Percentiles rank a stretch among this genome's conserved stretches.
Evolutionary conservation across 164 flowering plant genomes (phyloP).

Genomic region (Stephania cephalantha): DNA sequence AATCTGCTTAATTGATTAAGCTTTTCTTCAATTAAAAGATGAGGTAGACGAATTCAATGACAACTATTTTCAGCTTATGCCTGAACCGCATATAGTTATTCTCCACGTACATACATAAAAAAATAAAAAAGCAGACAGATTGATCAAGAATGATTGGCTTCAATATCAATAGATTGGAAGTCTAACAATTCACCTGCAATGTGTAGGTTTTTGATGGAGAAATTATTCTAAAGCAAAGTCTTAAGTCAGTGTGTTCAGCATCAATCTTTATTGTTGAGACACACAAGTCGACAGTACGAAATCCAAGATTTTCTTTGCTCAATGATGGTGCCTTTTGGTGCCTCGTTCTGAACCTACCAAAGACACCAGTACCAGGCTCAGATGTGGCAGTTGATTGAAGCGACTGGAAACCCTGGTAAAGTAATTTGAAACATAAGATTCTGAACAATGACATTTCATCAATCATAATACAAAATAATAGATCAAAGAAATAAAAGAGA

Average conservation of each 20-base stretch:
- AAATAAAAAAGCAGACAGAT: neutral
- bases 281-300: conserved; percentile 63
- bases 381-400: conserved; percentile 33
- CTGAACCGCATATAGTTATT: neutral
- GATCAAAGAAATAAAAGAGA: neutral
- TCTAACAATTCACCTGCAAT: conserved; percentile 51
- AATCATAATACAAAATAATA: neutral
- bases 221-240: conserved; percentile 84
- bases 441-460: neutral
- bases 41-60: neutral
- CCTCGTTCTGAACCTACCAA: conserved; percentile 74
- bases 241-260: conserved; percentile 82
- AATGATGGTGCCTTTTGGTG: conserved; percentile 47
- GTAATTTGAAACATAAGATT: conserved; percentile 5
- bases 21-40: neutral
- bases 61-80: neutral
- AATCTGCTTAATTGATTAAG: neutral
- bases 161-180: neutral
- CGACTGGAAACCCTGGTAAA: conserved; percentile 48
- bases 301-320: conserved; percentile 48
- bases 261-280: conserved; percentile 80
- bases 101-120: neutral
- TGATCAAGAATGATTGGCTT: neutral
- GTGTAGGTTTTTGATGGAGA: conserved; percentile 77
- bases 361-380: conserved; percentile 57